Conservation (phyloP, 768 basidiomycete genomes). For the Collybiopsis luxurians region DNA sequence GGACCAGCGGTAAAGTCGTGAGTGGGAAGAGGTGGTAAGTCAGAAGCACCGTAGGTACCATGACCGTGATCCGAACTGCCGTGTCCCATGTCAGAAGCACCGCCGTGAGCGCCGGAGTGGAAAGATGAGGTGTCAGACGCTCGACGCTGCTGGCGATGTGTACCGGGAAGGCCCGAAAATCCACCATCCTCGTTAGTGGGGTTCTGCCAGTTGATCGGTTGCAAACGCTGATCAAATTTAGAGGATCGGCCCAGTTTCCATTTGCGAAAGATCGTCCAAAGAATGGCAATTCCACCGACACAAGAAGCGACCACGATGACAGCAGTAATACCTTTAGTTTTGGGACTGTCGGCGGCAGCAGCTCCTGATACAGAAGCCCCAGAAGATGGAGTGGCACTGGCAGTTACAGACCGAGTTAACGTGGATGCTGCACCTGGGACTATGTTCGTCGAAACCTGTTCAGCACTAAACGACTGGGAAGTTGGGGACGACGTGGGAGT, state of each 20-base stretch:
- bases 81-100: slow-evolving; percentile 16
- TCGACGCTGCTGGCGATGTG: slow-evolving; percentile 51
- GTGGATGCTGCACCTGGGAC: no score
- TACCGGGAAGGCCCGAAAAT: no score
- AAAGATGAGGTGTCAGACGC: slow-evolving; percentile 68
- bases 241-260: slow-evolving; percentile 72
- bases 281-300: slow-evolving; percentile 64
- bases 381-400: slow-evolving; percentile 24
- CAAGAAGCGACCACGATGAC: slow-evolving; percentile 70
- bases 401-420: slow-evolving; percentile 18
- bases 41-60: slow-evolving; percentile 20
- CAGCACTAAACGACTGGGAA: background rate
- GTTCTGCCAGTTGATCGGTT: slow-evolving; percentile 90
- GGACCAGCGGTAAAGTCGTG: slow-evolving; percentile 77
- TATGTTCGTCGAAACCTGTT: slow-evolving; percentile 7
- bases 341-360: slow-evolving; percentile 24
- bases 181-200: slow-evolving; percentile 45
- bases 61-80: slow-evolving; percentile 29
- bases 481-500: background rate
- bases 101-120: slow-evolving; percentile 49
- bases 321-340: slow-evolving; percentile 50
- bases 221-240: slow-evolving; percentile 79
- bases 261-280: slow-evolving; percentile 91
- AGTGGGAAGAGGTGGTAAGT: slow-evolving; percentile 52
- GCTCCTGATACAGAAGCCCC: slow-evolving; percentile 22